A percentile compares a stretch with the other conserved stretches of the same genome.
phyloP scores from a whole-genome alignment of 257 asterid species.

The Jacaranda copaia region DNA sequence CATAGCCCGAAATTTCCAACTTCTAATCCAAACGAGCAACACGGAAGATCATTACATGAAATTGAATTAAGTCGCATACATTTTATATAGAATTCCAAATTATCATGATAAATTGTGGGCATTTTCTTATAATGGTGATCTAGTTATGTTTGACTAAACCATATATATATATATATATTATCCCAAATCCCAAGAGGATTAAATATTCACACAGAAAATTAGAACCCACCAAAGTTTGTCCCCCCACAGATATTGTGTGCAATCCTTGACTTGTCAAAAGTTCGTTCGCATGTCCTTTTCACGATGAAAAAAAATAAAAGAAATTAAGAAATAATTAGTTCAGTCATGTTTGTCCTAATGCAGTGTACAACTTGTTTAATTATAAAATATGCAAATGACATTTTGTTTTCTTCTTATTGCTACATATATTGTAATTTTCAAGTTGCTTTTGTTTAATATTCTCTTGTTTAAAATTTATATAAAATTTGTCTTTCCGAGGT shows the following conservation, averaged over 20 bases:
- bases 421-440: not conserved
- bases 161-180: no score
- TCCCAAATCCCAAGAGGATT: not conserved
- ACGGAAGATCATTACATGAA: not conserved
- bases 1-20: no score
- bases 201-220: not conserved
- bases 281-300: slow-evolving; percentile 13
- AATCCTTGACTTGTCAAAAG: slow-evolving; percentile 31
- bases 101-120: no score
- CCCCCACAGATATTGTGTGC: slow-evolving; percentile 11
- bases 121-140: no score
- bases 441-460: not conserved
- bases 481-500: not conserved
- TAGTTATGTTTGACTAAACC: no score
- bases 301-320: not conserved
- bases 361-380: not conserved
- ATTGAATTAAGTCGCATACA: not conserved
- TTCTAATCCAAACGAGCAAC: no score
- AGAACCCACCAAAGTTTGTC: slow-evolving; percentile 29
- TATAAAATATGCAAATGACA: not conserved
- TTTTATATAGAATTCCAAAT: no score
- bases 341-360: slow-evolving; percentile 10
- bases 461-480: not conserved
- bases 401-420: not conserved
- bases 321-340: not conserved